These are phyloP conservation scores for Gossypium laxum DNA, from an alignment of 441 rosid genomes.

Conservation along the genomic window DNA sequence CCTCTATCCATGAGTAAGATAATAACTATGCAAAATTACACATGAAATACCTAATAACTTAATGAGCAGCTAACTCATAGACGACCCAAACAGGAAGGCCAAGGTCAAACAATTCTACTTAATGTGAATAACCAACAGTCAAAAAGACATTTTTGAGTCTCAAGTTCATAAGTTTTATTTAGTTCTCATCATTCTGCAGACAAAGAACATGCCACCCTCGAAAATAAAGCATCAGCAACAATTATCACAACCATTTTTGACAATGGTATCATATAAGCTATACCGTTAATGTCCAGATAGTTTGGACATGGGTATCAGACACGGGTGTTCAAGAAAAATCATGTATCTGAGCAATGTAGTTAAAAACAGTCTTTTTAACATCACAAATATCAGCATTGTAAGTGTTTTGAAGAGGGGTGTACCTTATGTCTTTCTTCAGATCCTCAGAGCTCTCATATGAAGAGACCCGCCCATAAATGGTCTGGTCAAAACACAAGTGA, in stretches of 20 bases:
- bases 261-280: not conserved
- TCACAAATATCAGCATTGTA: not conserved
- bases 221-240: not conserved
- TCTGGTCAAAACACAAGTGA: slow-evolving; percentile 36
- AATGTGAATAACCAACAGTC: not conserved
- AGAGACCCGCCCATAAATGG: slow-evolving; percentile 55
- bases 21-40: not conserved
- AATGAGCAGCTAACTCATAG: not conserved
- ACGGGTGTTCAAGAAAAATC: not conserved
- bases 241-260: not conserved
- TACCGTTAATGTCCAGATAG: not conserved
- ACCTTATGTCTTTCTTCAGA: slow-evolving; percentile 71
- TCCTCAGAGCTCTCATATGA: slow-evolving; percentile 59
- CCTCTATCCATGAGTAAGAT: not conserved
- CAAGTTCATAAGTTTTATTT: not conserved
- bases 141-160: not conserved
- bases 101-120: too few species aligned
- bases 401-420: slow-evolving; percentile 17
- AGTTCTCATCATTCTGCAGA: not conserved
- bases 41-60: not conserved
- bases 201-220: not conserved
- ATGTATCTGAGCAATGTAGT: not conserved
- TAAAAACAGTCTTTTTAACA: not conserved
- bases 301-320: not conserved
- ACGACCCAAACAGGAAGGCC: too few species aligned